A percentile compares a stretch with the other conserved stretches of the same genome.
Evolutionary conservation across 1,139 yeast species (phyloP).

Genomic region (Zhuliangozyma parablackwelliae): DNA sequence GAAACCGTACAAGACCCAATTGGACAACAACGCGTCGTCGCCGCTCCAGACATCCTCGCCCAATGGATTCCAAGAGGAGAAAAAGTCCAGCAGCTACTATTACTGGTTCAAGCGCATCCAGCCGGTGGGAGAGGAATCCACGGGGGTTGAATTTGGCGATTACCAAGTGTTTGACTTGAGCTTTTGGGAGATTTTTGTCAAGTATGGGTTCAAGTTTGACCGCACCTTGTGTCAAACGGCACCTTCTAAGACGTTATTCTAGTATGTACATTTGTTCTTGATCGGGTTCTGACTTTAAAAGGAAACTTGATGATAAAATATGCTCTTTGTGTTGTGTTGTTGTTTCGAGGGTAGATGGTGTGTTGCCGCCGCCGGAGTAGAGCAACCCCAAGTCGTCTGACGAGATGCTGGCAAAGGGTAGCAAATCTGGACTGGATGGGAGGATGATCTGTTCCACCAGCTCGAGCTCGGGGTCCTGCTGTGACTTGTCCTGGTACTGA

Average conservation of each 20-base stretch:
- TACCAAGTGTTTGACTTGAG: conserved; percentile 43
- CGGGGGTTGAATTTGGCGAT: conserved; percentile 31
- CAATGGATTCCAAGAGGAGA: conserved; percentile 4
- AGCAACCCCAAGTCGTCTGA: too few species aligned
- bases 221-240: conserved; percentile 24
- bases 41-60: conserved; percentile 3
- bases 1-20: conserved; percentile 33
- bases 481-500: too few species aligned
- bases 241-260: conserved; percentile 25
- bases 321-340: not conserved
- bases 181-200: conserved; percentile 41
- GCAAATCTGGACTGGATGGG: conserved; percentile 3
- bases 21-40: conserved; percentile 5
- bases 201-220: conserved; percentile 36
- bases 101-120: conserved; percentile 39
- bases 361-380: too few species aligned
- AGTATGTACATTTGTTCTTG: not conserved
- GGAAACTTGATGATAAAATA: conserved; percentile 5
- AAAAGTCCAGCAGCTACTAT: conserved; percentile 15
- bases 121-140: conserved; percentile 10
- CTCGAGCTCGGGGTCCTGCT: not conserved
- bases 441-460: conserved; percentile 2
- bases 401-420: too few species aligned
- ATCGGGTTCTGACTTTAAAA: conserved; percentile 3
- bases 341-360: too few species aligned